A percentile compares a stretch with the other conserved stretches of the same genome.
These are phyloP conservation scores for Pythium phragmitis DNA, from an alignment of 352 stramenopile species.

Conservation along the genomic window DNA sequence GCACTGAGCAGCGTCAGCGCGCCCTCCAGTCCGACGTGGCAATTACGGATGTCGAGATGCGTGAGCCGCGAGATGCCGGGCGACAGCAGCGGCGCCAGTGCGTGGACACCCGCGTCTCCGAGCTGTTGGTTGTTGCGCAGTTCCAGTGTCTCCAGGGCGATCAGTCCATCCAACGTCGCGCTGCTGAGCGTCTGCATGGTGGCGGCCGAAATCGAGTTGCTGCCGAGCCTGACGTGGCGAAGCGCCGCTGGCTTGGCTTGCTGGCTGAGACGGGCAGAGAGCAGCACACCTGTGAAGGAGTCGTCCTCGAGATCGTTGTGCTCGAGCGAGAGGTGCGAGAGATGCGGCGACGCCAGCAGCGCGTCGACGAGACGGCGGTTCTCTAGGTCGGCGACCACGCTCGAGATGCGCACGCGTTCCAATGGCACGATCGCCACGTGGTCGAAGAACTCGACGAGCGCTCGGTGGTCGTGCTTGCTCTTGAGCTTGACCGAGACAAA, in stretches of 20 bases:
- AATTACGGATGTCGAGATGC: slow-evolving; percentile 67
- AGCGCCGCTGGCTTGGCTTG: slow-evolving; percentile 31
- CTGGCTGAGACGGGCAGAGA: background rate
- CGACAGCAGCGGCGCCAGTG: slow-evolving; percentile 61
- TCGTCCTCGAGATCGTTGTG: slow-evolving; percentile 80
- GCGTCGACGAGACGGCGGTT: slow-evolving; percentile 47
- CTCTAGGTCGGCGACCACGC: slow-evolving; percentile 58
- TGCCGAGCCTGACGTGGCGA: slow-evolving; percentile 48
- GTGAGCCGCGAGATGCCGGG: slow-evolving; percentile 32
- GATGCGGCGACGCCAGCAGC: slow-evolving; percentile 32
- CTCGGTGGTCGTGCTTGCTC: slow-evolving; percentile 23
- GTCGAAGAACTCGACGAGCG: slow-evolving; percentile 45
- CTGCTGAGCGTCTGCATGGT: slow-evolving; percentile 47
- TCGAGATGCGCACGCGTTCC: slow-evolving; percentile 52
- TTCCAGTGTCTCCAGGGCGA: slow-evolving; percentile 56
- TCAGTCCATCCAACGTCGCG: slow-evolving; percentile 44
- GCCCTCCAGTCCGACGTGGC: slow-evolving; percentile 65
- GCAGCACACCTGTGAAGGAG: slow-evolving; percentile 32
- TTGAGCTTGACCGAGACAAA: slow-evolving; percentile 73
- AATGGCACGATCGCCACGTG: slow-evolving; percentile 31
- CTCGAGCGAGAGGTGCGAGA: slow-evolving; percentile 60
- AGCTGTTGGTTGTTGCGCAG: slow-evolving; percentile 69
- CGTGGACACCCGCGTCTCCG: slow-evolving; percentile 56
- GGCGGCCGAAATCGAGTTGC: slow-evolving; percentile 54
- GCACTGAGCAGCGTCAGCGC: slow-evolving; percentile 55